Evolutionary conservation across 176 grass and related monocot species (phyloP).

Genomic region (bread wheat (Triticum aestivum)): DNA sequence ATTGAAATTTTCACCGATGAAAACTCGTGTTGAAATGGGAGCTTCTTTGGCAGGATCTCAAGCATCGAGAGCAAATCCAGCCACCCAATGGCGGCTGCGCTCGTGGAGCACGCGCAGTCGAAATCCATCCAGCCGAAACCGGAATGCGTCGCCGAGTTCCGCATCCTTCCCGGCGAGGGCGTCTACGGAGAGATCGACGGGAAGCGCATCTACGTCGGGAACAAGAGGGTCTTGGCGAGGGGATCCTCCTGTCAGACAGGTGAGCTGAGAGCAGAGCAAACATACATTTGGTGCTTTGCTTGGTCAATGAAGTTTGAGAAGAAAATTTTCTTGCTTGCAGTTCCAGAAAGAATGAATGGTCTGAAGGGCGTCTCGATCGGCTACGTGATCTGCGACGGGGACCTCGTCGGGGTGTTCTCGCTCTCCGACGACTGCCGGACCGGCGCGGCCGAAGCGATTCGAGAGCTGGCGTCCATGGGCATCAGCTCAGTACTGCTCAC

Average conservation of each 20-base stretch:
- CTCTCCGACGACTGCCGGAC: slow-evolving; percentile 58
- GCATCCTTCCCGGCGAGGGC: slow-evolving; percentile 64
- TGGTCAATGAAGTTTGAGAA: neutral
- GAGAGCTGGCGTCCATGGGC: slow-evolving; percentile 52
- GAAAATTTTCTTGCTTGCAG: neutral
- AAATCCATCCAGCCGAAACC: slow-evolving; percentile 46
- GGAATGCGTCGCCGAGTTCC: slow-evolving; percentile 51
- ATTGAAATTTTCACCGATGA: neutral
- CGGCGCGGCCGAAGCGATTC: slow-evolving; percentile 50
- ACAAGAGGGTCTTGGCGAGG: slow-evolving; percentile 45
- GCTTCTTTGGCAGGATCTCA: slow-evolving; percentile 46
- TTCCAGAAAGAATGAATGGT: neutral
- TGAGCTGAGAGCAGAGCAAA: neutral
- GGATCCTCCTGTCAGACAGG: slow-evolving; percentile 34
- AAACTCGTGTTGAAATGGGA: neutral
- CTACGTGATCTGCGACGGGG: slow-evolving; percentile 46
- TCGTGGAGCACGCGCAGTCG: slow-evolving; percentile 57
- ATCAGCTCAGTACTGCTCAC: slow-evolving; percentile 72
- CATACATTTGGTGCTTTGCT: neutral
- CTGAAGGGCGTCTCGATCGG: slow-evolving; percentile 46
- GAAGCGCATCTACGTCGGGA: slow-evolving; percentile 53
- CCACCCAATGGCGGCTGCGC: slow-evolving; percentile 79
- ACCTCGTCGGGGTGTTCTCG: slow-evolving; percentile 30
- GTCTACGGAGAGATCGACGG: slow-evolving; percentile 57
- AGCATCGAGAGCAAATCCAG: slow-evolving; percentile 84